These are phyloP conservation scores for Solanum hybrid DNA, from an alignment of 305 asterid species.

Conservation along the genomic window DNA sequence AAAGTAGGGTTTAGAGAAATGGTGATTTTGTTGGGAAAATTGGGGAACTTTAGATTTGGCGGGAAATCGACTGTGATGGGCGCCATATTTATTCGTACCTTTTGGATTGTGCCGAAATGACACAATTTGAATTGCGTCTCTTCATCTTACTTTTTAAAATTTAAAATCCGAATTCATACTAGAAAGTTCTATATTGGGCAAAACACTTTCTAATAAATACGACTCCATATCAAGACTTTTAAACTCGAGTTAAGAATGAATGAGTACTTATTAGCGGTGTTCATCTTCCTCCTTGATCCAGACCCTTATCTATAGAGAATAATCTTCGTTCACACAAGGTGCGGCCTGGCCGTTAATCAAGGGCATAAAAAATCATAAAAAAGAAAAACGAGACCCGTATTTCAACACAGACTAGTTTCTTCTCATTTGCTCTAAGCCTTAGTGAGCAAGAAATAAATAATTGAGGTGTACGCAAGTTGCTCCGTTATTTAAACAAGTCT, in stretches of 20 bases:
- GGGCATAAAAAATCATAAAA: neutral
- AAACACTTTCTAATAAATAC: too few relatives aligned
- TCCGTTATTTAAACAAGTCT: neutral
- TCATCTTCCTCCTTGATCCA: neutral
- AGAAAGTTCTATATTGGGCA: too few relatives aligned
- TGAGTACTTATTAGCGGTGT: rapidly evolving
- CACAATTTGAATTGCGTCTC: neutral
- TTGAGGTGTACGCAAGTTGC: neutral
- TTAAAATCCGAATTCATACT: too few relatives aligned
- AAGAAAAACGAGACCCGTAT: neutral
- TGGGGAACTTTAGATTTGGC: neutral
- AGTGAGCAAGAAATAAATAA: too few relatives aligned
- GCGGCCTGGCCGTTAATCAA: neutral
- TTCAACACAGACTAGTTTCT: neutral
- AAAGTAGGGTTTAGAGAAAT: neutral
- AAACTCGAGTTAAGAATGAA: neutral
- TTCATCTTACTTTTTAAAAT: neutral
- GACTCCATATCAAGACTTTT: neutral
- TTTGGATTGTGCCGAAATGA: neutral
- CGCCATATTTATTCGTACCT: neutral
- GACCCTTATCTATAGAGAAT: neutral
- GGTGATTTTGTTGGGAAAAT: neutral
- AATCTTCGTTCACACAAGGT: neutral
- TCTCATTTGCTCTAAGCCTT: neutral
- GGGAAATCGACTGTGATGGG: neutral